Percentiles rank a stretch among this genome's conserved stretches.
Evolutionary conservation across 2,329 filamentous ascomycete species (phyloP).

Genomic region (Alternaria sp.): DNA sequence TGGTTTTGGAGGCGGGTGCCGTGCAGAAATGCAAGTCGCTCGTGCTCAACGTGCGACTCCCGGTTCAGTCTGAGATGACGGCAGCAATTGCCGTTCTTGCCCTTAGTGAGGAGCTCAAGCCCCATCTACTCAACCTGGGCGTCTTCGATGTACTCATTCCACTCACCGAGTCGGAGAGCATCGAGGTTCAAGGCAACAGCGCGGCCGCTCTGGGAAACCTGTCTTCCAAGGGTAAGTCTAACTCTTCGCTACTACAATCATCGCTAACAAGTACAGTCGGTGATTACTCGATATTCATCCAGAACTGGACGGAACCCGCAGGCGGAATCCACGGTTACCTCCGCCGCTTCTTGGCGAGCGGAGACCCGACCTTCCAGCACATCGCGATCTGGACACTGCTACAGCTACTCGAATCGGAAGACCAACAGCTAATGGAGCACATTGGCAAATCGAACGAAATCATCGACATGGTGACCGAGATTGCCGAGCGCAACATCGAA

Average conservation of each 20-base stretch:
- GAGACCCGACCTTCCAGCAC: constrained; percentile 97
- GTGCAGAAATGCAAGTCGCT: constrained; percentile 99
- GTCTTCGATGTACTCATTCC: constrained; percentile 97
- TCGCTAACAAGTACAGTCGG: constrained; percentile 68
- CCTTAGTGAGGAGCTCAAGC: constrained; percentile 93
- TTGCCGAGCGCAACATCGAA: constrained; percentile 87
- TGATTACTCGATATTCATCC: constrained; percentile 94
- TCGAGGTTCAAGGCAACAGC: constrained; percentile 98
- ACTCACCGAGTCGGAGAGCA: constrained; percentile 91
- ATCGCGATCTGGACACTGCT: constrained; percentile 98
- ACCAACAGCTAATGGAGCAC: constrained; percentile 83
- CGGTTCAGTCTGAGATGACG: constrained; percentile 98
- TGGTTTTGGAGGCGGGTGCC: constrained; percentile 95
- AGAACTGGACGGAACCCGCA: constrained; percentile 90
- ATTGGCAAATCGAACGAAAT: constrained; percentile 92
- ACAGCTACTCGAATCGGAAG: constrained; percentile 93
- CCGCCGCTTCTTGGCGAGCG: constrained; percentile 88
- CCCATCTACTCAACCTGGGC: constrained; percentile 85
- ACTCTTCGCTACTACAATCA: not conserved
- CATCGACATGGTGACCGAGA: constrained; percentile 87
- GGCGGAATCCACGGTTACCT: constrained; percentile 97
- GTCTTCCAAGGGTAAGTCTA: constrained; percentile 83
- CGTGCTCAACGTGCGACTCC: constrained; percentile 88
- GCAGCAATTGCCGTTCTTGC: constrained; percentile 97
- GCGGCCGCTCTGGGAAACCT: constrained; percentile 94